A percentile compares a stretch with the other conserved stretches of the same genome.
Evolutionary conservation across 2,329 filamentous ascomycete species (phyloP).

Genomic region (Aotearoamyces nothofagi): DNA sequence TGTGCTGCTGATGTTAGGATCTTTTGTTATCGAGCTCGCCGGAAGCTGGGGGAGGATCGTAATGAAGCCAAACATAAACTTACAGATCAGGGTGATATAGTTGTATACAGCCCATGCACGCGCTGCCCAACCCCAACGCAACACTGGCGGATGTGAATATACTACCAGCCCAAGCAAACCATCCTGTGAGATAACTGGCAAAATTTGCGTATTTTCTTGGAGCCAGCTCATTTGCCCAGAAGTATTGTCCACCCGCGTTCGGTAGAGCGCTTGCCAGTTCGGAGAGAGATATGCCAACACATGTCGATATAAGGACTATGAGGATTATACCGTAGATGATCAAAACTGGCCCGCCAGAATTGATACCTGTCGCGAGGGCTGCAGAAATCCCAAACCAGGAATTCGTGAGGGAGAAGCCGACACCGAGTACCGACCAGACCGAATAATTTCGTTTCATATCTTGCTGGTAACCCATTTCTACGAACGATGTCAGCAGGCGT

Average conservation of each 20-base stretch:
- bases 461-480: conserved; percentile 18
- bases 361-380: conserved; percentile 22
- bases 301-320: conserved; percentile 24
- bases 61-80: conserved; percentile 16
- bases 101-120: conserved; percentile 33
- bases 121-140: conserved; percentile 30
- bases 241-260: conserved; percentile 27
- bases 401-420: conserved; percentile 27
- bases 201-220: conserved; percentile 22
- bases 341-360: conserved; percentile 24
- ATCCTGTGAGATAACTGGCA: conserved; percentile 25
- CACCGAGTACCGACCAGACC: conserved; percentile 25
- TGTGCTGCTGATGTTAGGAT: no score
- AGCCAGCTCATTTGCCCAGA: conserved; percentile 26
- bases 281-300: conserved; percentile 24
- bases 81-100: conserved; percentile 35
- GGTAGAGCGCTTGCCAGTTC: conserved; percentile 27
- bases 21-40: no score
- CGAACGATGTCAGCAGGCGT: background rate
- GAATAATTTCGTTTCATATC: conserved; percentile 26
- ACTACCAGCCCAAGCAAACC: conserved; percentile 35
- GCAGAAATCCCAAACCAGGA: conserved; percentile 24
- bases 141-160: conserved; percentile 38
- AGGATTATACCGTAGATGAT: conserved; percentile 26
- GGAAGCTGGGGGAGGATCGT: no score